phyloP scores from a whole-genome alignment of 108 stramenopile species.

The Aurantiochytrium sp. region DNA sequence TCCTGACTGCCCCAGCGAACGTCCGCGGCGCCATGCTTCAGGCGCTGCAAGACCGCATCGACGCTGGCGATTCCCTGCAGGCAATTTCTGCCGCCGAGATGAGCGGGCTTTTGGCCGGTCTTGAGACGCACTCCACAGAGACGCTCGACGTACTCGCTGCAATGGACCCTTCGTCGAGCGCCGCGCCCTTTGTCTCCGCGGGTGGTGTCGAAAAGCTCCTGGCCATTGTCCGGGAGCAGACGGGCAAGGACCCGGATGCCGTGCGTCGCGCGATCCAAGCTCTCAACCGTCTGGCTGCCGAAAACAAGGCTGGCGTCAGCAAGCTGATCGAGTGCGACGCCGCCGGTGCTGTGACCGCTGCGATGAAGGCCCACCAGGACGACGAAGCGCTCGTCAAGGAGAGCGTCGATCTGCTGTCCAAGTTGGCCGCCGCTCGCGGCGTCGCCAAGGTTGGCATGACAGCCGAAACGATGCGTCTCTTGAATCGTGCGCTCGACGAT shows the following conservation, averaged over 20 bases:
- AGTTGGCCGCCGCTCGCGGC: not conserved
- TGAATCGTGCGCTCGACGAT: not conserved
- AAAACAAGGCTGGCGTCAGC: not conserved
- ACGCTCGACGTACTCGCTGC: not conserved
- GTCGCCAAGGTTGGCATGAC: not conserved
- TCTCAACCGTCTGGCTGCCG: not conserved
- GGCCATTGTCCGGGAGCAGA: not conserved
- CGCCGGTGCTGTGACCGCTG: not conserved
- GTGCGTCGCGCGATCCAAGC: not conserved
- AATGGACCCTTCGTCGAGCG: not conserved
- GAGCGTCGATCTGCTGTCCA: not conserved
- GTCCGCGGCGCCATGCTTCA: not conserved
- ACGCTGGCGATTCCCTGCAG: not conserved
- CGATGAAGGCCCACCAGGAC: not conserved
- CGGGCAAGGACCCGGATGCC: conserved; percentile 1
- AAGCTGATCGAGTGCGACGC: not conserved
- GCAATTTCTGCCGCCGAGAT: not conserved
- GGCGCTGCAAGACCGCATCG: not conserved
- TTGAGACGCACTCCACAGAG: not conserved
- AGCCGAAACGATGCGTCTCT: conserved; percentile 6
- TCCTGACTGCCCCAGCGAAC: not conserved
- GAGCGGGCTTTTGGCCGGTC: not conserved
- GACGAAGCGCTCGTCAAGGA: not conserved
- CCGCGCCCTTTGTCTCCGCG: not conserved
- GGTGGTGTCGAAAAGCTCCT: conserved; percentile 3